Percentiles rank a stretch among this genome's conserved stretches.
phyloP scores from a whole-genome alignment of 139 green algal genomes.

The Choricystis sp. region DNA sequence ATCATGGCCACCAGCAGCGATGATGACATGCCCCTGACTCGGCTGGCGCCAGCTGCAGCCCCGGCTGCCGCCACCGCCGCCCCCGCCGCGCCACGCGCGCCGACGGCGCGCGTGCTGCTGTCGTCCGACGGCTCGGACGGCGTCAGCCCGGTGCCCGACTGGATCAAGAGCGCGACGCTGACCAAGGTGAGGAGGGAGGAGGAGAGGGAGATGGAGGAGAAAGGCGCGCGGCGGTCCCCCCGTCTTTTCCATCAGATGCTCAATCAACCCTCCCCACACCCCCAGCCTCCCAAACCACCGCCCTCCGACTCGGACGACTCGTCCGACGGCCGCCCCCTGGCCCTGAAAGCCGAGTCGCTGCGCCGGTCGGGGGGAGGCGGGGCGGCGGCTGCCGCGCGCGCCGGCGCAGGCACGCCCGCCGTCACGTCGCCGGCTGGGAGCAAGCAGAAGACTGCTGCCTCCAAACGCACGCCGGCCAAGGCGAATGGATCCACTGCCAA shows the following conservation, averaged over 20 bases:
- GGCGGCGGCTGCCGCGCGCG: too few relatives aligned
- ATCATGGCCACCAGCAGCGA: too few relatives aligned
- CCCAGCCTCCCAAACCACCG: not conserved
- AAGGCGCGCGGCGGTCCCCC: not conserved
- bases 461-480: not conserved
- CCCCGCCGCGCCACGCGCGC: too few relatives aligned
- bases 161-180: not conserved
- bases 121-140: too few relatives aligned
- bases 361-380: not conserved
- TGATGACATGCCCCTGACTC: too few relatives aligned
- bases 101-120: too few relatives aligned
- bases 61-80: too few relatives aligned
- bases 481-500: not conserved
- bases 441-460: not conserved
- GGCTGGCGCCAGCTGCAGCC: too few relatives aligned
- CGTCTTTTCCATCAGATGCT: too few relatives aligned
- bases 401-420: too few relatives aligned
- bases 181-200: not conserved
- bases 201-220: not conserved
- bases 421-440: too few relatives aligned
- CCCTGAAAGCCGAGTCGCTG: not conserved
- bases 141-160: not conserved
- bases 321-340: not conserved
- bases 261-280: not conserved
- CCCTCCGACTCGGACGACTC: not conserved